Evolutionary conservation across 2,329 filamentous ascomycete genomes (phyloP), one percentile per base, ranked within the genome.

Genomic region (Venturia nashicola): DNA sequence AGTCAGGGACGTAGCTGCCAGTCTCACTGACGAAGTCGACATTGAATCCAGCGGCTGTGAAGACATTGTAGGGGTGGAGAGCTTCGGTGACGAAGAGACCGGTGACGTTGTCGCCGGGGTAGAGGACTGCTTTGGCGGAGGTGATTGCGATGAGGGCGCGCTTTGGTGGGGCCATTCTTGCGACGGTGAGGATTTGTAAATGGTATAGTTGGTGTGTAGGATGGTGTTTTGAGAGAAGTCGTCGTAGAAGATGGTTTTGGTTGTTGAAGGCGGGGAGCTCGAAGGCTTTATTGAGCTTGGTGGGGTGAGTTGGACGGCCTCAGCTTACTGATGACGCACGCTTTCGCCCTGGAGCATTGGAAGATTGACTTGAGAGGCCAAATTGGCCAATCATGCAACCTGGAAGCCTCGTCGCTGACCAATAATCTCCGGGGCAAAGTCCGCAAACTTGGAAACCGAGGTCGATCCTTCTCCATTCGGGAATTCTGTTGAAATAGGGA

Each of bases 11-110:
- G 68, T 77, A 80, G 2, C 65, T 72, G 44, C 79, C 77, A 4
- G 74, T 79, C 66, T 80, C 78, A 5, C 77, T 79, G 23, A 74
- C 73, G 36, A 80, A 71, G 65, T 80, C 78, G 60, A 80, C 78
- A 63, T 78, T 75, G 68, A 81, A 79, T 16, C 77, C 79, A 5
- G 77, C 77, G n/a, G 65, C 64, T 27, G 65, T 67, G 64, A 81
- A 72, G 27, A 79, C 77, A 20, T 79, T 76, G 73, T 72, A 81
- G 0, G 79, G 78, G 66, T 81, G 78, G 8, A 80, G 72, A 18
- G 78, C 79, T 67, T 81, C 79, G 61, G 69, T 74, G 65, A 81
- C 76, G 70, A 80, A 81, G 60, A 80, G 68, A 12, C 76, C 78
- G 2, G 76, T 77, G 66, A 75, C 73, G 61, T 76, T 74, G 65